Conservation (phyloP, 2,329 filamentous ascomycete genomes). For the Sclerotinia minor region DNA sequence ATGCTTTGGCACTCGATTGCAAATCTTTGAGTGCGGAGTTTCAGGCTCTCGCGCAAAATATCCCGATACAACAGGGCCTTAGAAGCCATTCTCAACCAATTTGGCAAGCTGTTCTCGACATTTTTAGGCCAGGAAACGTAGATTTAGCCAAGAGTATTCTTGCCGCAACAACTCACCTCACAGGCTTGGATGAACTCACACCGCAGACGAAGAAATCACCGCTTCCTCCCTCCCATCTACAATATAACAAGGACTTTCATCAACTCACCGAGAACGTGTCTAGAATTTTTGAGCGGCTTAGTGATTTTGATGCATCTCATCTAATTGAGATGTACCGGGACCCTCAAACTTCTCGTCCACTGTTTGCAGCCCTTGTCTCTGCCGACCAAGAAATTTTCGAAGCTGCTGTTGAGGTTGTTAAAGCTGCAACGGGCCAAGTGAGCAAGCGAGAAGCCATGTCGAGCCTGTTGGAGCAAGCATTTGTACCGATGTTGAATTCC, state of each 20-base stretch:
- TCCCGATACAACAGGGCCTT: constrained; percentile 64
- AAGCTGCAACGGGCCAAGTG: constrained; percentile 71
- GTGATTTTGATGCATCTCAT: constrained; percentile 70
- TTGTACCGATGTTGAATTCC: constrained; percentile 48
- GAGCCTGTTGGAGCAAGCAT: constrained; percentile 49
- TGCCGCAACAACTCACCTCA: constrained; percentile 57
- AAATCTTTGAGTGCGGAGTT: constrained; percentile 69
- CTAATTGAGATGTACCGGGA: constrained; percentile 70
- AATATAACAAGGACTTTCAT: constrained; percentile 75
- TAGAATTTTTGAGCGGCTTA: constrained; percentile 74
- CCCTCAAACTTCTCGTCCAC: constrained; percentile 66
- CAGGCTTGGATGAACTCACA: constrained; percentile 71
- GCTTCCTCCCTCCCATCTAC: constrained; percentile 57
- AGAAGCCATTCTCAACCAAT: constrained; percentile 71
- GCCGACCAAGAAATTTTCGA: constrained; percentile 77
- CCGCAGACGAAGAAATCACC: constrained; percentile 40
- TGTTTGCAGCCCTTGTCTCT: constrained; percentile 79
- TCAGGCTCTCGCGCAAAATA: constrained; percentile 60
- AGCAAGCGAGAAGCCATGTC: constrained; percentile 53
- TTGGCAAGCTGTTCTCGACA: constrained; percentile 74
- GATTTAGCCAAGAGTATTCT: constrained; percentile 74
- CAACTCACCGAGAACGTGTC: constrained; percentile 64
- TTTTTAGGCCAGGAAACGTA: constrained; percentile 65
- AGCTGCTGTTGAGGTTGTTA: constrained; percentile 78
- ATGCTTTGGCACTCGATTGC: constrained; percentile 69